Percentiles rank a stretch among this genome's conserved stretches.
phyloP scores from a whole-genome alignment of 2,329 filamentous ascomycete genomes.

The Anisogramma anomala region DNA sequence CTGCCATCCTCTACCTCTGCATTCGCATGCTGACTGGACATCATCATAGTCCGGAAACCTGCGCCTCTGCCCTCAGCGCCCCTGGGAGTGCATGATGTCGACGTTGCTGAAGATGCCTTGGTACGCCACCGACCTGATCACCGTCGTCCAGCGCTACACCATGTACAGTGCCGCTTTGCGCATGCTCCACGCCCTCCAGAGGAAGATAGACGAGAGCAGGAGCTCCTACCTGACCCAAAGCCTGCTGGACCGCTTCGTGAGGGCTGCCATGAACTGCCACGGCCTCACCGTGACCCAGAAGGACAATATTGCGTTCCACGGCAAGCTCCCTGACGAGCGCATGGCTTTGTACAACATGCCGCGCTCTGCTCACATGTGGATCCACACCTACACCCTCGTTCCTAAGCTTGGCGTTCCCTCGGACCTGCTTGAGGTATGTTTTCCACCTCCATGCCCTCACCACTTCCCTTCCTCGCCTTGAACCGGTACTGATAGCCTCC shows the following conservation, averaged over 20 bases:
- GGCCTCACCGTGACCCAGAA: constrained; percentile 53
- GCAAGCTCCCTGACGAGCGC: constrained; percentile 26
- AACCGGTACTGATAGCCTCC: neutral
- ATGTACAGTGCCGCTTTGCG: constrained; percentile 40
- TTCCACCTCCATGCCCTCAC: neutral
- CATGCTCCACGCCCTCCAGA: constrained; percentile 35
- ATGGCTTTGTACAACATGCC: constrained; percentile 35
- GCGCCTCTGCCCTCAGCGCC: constrained; percentile 49
- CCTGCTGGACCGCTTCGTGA: constrained; percentile 41
- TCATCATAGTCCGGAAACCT: constrained; percentile 43
- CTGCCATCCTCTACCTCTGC: neutral
- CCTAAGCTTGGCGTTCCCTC: constrained; percentile 36
- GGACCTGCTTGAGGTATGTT: constrained; percentile 43
- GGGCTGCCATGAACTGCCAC: constrained; percentile 42
- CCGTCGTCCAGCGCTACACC: constrained; percentile 41
- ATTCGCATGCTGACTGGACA: constrained; percentile 5
- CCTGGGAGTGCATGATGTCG: constrained; percentile 55
- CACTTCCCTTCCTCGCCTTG: neutral
- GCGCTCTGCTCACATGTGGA: constrained; percentile 36
- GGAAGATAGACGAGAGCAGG: constrained; percentile 30
- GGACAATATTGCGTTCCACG: constrained; percentile 41
- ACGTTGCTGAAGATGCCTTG: constrained; percentile 53
- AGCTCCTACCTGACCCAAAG: constrained; percentile 37
- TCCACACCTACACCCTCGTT: constrained; percentile 39
- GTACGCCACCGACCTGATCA: constrained; percentile 45